Evolutionary conservation across 2,329 filamentous ascomycete species (phyloP), one percentile per base, ranked within the genome.

Genomic region (Pseudogymnoascus sp.): DNA sequence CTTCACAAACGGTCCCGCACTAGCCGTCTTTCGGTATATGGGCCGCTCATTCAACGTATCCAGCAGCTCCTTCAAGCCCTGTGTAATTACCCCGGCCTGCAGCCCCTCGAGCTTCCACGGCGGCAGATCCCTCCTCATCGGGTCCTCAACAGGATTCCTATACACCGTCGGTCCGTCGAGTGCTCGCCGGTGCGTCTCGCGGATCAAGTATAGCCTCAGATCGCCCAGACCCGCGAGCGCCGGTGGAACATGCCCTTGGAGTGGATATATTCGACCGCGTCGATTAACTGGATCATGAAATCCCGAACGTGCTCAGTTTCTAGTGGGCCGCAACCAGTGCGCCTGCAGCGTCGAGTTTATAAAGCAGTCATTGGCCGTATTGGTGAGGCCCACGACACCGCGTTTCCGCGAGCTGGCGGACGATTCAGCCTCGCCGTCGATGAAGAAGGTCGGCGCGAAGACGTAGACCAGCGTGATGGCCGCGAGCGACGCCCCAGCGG

Each of bases 321-420:
- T 59, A 96, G 76, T 2, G 94, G 94, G 20, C 94, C 94, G 67
- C 88, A 89, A 66, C 88, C 90, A 63, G 87, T 84, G 81, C 6
- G 91, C 91, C 77, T 99, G 94, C 36, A 99, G 83, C 18, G 96
- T 89, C 22, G 91, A 96, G 75, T 99, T 99, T 78, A 97, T 97
- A 75, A 93, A 94, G 78, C 90, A 94, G 74, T 94, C 94, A 75
- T 99, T 99, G 67, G 93, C 94, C 7, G 90, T 86, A 74, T 99
- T 99, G 60, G 81, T 80, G 61, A 97, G 81, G 38, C 94, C 94
- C 61, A 97, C 91, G 43, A 95, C 90, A 62, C 90, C 89, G 71
- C 90, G 93, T 75, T 91, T 94, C 68, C 89, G 86, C 41, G 66
- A 65, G 33, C 68, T 71, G 47, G 76, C 76, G 61, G 82, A 83